Evolutionary conservation across 352 stramenopile genomes (phyloP).

Genomic region (Phytophthora palmivora): DNA sequence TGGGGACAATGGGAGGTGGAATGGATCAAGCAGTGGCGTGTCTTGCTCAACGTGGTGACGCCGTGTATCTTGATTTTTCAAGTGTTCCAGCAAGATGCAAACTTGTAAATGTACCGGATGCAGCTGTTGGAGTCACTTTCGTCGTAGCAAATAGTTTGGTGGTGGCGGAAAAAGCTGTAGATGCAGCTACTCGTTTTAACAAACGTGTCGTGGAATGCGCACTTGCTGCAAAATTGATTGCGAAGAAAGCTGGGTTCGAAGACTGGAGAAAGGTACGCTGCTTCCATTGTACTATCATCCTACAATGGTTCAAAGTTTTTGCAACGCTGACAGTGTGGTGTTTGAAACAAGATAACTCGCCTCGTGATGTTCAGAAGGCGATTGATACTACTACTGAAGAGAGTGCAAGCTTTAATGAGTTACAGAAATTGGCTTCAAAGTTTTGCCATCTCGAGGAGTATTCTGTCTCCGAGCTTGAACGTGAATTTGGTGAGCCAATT

Average conservation of each 20-base stretch:
- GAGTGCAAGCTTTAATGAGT: slow-evolving; percentile 25
- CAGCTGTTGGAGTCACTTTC: slow-evolving; percentile 52
- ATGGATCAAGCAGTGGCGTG: slow-evolving; percentile 87
- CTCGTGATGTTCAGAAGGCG: slow-evolving; percentile 52
- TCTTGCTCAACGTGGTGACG: slow-evolving; percentile 52
- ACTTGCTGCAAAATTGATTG: slow-evolving; percentile 75
- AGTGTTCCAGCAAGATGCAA: slow-evolving; percentile 19
- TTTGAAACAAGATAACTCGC: slow-evolving; percentile 43
- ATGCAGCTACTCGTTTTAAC: slow-evolving; percentile 70
- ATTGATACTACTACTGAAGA: slow-evolving; percentile 12
- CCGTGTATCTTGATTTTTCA: slow-evolving; percentile 71
- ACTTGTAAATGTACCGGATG: slow-evolving; percentile 21
- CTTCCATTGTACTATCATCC: too few species aligned
- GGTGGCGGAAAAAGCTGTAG: slow-evolving; percentile 77
- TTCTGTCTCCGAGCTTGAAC: slow-evolving; percentile 34
- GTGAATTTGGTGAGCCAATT: slow-evolving; percentile 31
- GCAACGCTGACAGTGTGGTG: neutral
- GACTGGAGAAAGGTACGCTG: slow-evolving; percentile 50
- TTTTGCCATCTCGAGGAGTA: slow-evolving; percentile 42
- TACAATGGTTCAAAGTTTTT: too few species aligned
- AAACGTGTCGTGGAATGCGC: slow-evolving; percentile 84
- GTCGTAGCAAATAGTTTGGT: slow-evolving; percentile 81
- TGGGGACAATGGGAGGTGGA: slow-evolving; percentile 81
- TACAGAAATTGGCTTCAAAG: slow-evolving; percentile 35
- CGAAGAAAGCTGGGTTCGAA: slow-evolving; percentile 43